phyloP scores from a whole-genome alignment of 2,329 filamentous ascomycete genomes.

The Penicillium sp. region DNA sequence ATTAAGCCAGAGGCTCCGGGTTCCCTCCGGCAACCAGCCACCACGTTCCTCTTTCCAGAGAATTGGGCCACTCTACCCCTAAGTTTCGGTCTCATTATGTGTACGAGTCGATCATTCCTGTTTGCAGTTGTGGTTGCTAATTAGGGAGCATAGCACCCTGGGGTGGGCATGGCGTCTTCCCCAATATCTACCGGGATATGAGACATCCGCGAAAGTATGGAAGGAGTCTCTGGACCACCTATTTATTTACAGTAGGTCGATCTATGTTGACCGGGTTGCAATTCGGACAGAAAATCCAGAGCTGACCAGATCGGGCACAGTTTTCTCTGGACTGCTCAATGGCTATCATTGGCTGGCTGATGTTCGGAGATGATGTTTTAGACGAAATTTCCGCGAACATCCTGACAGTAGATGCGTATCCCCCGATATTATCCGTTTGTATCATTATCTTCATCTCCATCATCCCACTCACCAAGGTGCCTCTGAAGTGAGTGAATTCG shows the following conservation, averaged over 20 bases:
- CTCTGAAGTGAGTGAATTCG: conserved; percentile 60
- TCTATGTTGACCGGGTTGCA: not conserved
- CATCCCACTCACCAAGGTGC: conserved; percentile 94
- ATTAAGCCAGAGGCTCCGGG: conserved; percentile 76
- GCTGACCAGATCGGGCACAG: conserved; percentile 39
- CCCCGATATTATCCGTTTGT: conserved; percentile 67
- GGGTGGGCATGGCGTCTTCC: conserved; percentile 73
- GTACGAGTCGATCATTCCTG: conserved; percentile 30
- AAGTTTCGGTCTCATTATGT: conserved; percentile 87
- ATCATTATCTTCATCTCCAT: conserved; percentile 86
- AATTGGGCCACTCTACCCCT: conserved; percentile 87
- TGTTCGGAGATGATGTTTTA: conserved; percentile 87
- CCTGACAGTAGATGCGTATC: conserved; percentile 70
- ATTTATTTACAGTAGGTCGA: conserved; percentile 70
- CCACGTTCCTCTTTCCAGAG: conserved; percentile 75
- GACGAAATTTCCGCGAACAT: conserved; percentile 93
- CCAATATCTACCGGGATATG: conserved; percentile 79
- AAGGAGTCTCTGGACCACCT: conserved; percentile 72
- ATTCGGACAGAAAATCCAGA: not conserved
- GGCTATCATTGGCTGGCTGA: conserved; percentile 79
- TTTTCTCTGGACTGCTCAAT: conserved; percentile 78
- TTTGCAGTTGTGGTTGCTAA: not conserved
- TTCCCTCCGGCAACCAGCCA: conserved; percentile 75
- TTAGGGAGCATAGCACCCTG: conserved; percentile 53
- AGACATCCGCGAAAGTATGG: conserved; percentile 78